These are phyloP conservation scores for Trichoderma asperellum DNA, from an alignment of 2,329 filamentous ascomycete species.

Conservation along the genomic window DNA sequence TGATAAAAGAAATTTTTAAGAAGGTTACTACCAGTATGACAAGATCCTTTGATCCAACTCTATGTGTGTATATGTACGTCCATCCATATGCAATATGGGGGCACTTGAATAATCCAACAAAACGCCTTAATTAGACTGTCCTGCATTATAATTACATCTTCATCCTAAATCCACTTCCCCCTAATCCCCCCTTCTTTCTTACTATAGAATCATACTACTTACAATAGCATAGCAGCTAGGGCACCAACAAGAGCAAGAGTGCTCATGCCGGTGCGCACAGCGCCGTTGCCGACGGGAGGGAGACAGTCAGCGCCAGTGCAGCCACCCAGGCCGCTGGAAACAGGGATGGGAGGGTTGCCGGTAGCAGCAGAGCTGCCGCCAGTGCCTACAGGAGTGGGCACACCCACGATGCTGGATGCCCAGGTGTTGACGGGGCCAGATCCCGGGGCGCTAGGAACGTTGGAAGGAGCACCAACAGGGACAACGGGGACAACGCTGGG, in stretches of 20 bases:
- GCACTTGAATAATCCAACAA: conserved; percentile 3
- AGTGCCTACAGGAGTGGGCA: neutral
- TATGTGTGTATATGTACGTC: conserved; percentile 17
- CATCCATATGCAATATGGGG: conserved; percentile 11
- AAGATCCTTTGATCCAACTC: conserved; percentile 8
- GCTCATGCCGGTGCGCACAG: conserved; percentile 33
- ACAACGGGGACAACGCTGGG: neutral
- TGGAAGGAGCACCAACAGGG: neutral
- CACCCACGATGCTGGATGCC: neutral
- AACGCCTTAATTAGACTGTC: conserved; percentile 23
- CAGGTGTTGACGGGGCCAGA: neutral
- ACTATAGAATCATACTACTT: neutral
- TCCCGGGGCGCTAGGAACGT: neutral
- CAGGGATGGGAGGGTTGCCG: neutral
- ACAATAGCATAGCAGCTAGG: conserved; percentile 30
- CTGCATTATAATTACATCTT: conserved; percentile 4
- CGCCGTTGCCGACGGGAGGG: conserved; percentile 30
- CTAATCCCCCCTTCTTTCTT: neutral
- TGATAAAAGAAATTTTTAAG: neutral
- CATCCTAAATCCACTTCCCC: neutral
- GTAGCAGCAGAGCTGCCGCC: conserved; percentile 11
- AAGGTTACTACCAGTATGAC: conserved; percentile 15
- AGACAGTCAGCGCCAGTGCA: conserved; percentile 29
- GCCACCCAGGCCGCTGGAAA: conserved; percentile 9
- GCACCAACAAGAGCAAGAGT: conserved; percentile 32